phyloP scores from a whole-genome alignment of 352 stramenopile genomes.

The Globisporangium abappressorium region DNA sequence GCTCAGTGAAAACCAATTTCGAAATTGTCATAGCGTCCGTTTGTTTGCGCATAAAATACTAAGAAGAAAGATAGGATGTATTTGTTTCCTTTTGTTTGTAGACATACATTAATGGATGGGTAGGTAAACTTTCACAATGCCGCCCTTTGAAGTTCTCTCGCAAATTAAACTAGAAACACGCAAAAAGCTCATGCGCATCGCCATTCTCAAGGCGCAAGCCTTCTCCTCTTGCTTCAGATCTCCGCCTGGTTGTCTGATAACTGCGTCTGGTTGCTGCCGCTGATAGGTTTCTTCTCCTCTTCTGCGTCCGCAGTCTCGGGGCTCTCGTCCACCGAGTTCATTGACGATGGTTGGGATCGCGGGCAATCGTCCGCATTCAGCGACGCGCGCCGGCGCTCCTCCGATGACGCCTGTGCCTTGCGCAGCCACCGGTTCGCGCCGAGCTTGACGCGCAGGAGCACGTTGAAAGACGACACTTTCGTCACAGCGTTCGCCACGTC shows the following conservation, averaged over 20 bases:
- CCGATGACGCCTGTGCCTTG: conserved; percentile 61
- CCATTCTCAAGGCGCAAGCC: conserved; percentile 1
- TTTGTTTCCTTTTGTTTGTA: not conserved
- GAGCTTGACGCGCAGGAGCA: conserved; percentile 76
- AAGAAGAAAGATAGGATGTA: not conserved
- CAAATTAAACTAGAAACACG: conserved; percentile 1
- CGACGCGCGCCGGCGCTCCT: conserved; percentile 36
- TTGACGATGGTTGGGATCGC: conserved; percentile 14
- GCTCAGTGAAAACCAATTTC: not conserved
- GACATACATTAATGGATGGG: not conserved
- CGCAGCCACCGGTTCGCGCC: conserved; percentile 75
- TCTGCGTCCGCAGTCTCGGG: conserved; percentile 15
- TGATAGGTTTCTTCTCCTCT: conserved; percentile 8
- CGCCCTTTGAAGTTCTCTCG: not conserved
- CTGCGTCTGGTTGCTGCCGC: not conserved
- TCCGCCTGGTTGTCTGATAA: conserved; percentile 39
- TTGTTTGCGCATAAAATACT: not conserved
- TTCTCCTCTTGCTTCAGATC: conserved; percentile 29
- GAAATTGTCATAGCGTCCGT: not conserved
- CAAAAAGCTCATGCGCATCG: not conserved
- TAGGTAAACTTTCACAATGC: not conserved
- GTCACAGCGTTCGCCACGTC: conserved; percentile 72
- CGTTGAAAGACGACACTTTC: conserved; percentile 66
- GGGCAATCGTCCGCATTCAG: conserved; percentile 17
- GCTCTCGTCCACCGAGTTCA: conserved; percentile 24